Evolutionary conservation across 2,329 filamentous ascomycete genomes (phyloP), one percentile per base, ranked within the genome.

Genomic region (Ophiostoma himal-ulmi): DNA sequence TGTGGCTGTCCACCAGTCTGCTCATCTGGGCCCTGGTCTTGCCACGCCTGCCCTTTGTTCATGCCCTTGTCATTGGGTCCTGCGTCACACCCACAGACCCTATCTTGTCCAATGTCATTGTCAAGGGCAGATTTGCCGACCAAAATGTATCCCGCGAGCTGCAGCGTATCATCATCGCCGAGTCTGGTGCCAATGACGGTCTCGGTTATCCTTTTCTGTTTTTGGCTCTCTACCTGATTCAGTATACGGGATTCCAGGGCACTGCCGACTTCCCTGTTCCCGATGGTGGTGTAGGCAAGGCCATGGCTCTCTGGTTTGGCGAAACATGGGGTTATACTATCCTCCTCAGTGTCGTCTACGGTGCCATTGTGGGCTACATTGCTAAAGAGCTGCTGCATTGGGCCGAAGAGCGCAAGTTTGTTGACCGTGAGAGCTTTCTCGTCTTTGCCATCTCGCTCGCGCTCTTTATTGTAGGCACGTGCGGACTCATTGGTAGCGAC

Each of bases 61-160:
- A 95, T 74, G 91, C 94, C 0, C 83, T 97, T 13, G 91, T 89
- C 20, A 83, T 96, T 13, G 93, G 89, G 0, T 91, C 93, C 0
- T 96, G 93, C 76, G 88, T 97, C n/a, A 95, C 94, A 2, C 94
- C 93, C 0, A 97, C 94, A 0, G 94, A 97, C 75, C 94, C 94
- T 0, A 88, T 97, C 1, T 79, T 97, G 52, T 94, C 91, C 20
- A 94, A 95, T 73, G 91, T 91, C 2, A 96, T 97, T 71, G 92
- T 97, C 65, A 97, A 97, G 81, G 74, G 72, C 65, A 68, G 72
- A 10, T 97, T 96, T 77, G 94, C 94, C 0, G 93, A 97, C 76
- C 90, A 93, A 75, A 95, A 97, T 77, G 89, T 97, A 22, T 93
- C 94, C 0, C 89, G 88, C 71, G 86, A 89, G 37, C 81, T 97